Percentiles rank a stretch among this genome's conserved stretches.
These are phyloP conservation scores for Chaetomium globosum DNA, from an alignment of 2,329 filamentous ascomycete species.

Conservation along the genomic window DNA sequence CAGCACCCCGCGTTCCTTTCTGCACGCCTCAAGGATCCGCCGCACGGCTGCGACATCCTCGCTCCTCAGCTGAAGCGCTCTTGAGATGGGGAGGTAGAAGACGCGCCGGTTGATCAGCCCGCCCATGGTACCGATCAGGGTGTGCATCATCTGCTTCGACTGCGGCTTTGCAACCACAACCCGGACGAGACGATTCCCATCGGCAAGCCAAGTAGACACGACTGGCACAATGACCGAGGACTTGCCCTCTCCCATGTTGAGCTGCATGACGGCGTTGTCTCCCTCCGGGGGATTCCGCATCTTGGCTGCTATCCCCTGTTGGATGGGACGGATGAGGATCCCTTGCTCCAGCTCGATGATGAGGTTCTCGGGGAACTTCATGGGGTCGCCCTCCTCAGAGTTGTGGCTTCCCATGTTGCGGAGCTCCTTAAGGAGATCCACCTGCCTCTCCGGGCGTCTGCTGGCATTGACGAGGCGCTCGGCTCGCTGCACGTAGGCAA, in stretches of 20 bases:
- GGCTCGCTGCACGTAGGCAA: slow-evolving; percentile 49
- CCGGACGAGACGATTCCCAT: slow-evolving; percentile 52
- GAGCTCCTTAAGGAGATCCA: slow-evolving; percentile 48
- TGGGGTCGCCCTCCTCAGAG: slow-evolving; percentile 54
- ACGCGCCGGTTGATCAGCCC: slow-evolving; percentile 57
- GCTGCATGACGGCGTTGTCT: slow-evolving; percentile 60
- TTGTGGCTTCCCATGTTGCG: slow-evolving; percentile 53
- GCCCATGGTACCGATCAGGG: slow-evolving; percentile 49
- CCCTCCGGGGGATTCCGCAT: slow-evolving; percentile 53
- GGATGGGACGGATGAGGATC: slow-evolving; percentile 62
- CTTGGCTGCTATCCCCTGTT: slow-evolving; percentile 58
- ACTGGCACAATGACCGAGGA: slow-evolving; percentile 61
- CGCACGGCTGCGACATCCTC: slow-evolving; percentile 44
- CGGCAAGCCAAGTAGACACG: slow-evolving; percentile 50
- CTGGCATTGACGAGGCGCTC: slow-evolving; percentile 45
- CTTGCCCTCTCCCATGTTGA: slow-evolving; percentile 70
- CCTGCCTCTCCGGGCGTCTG: not conserved
- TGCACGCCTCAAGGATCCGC: slow-evolving; percentile 46
- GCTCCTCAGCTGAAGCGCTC: slow-evolving; percentile 47
- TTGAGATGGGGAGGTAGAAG: slow-evolving; percentile 60
- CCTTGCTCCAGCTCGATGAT: slow-evolving; percentile 66
- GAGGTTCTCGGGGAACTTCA: slow-evolving; percentile 59
- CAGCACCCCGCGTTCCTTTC: slow-evolving; percentile 54
- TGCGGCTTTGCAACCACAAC: slow-evolving; percentile 62
- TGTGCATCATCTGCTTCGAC: slow-evolving; percentile 59